phyloP scores from a whole-genome alignment of 139 green algal species.

The Tetradesmus obliquus region DNA sequence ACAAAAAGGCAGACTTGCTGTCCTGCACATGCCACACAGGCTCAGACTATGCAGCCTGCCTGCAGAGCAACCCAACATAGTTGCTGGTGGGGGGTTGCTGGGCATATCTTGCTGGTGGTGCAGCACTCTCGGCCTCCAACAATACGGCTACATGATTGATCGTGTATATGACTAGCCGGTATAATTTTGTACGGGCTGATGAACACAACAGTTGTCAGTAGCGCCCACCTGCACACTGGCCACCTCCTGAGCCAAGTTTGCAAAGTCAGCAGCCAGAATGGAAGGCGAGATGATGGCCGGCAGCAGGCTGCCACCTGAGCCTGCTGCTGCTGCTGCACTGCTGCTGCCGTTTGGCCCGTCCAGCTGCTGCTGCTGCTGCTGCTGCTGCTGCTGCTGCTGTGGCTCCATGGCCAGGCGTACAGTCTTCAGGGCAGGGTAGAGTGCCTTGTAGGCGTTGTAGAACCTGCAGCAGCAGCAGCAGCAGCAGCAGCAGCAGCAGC shows the following conservation, averaged over 20 bases:
- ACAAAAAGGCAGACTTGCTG: too few relatives aligned
- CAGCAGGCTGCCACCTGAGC: not conserved
- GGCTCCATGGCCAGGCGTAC: constrained; percentile 50
- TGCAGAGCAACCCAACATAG: too few relatives aligned
- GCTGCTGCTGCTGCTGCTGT: constrained; percentile 7
- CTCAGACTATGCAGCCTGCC: too few relatives aligned
- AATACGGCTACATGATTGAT: too few relatives aligned
- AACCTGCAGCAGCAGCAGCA: not conserved
- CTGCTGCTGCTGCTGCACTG: not conserved
- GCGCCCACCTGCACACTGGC: constrained; percentile 10
- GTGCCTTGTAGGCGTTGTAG: constrained; percentile 62
- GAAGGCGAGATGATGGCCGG: constrained; percentile 74
- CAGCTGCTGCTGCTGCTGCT: constrained; percentile 26
- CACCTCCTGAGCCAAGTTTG: constrained; percentile 75
- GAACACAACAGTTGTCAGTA: too few relatives aligned
- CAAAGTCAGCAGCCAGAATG: constrained; percentile 91
- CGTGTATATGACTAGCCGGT: too few relatives aligned
- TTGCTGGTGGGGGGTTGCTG: too few relatives aligned
- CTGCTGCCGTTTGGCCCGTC: not conserved
- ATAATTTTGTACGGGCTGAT: too few relatives aligned
- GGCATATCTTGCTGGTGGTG: too few relatives aligned
- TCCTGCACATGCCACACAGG: too few relatives aligned
- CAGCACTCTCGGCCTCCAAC: too few relatives aligned
- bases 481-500: too few relatives aligned
- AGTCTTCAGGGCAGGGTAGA: constrained; percentile 73